A percentile compares a stretch with the other conserved stretches of the same genome.
Evolutionary conservation across 1,284 basidiomycete genomes (phyloP).

Genomic region (Microbotryum saponariae): DNA sequence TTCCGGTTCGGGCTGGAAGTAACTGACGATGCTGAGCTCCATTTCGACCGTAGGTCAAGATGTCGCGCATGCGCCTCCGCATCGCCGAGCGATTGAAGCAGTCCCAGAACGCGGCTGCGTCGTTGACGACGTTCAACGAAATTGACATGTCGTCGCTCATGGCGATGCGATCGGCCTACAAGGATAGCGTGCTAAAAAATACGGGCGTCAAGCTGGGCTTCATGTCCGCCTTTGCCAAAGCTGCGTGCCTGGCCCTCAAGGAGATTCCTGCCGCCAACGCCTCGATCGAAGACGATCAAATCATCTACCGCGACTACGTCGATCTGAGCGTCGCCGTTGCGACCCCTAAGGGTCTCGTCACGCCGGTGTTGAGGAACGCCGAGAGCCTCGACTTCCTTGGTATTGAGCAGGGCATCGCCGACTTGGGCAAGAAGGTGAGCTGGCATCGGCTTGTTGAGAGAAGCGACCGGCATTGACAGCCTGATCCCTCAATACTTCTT

Average conservation of each 20-base stretch:
- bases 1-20: background rate
- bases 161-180: slow-evolving; percentile 90
- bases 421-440: slow-evolving; percentile 77
- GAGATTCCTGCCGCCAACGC: slow-evolving; percentile 95
- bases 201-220: slow-evolving; percentile 96
- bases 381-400: slow-evolving; percentile 80
- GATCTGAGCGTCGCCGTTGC: slow-evolving; percentile 92
- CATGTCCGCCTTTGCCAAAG: slow-evolving; percentile 95
- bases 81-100: slow-evolving; percentile 97
- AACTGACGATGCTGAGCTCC: slow-evolving; percentile 3
- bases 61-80: slow-evolving; percentile 93
- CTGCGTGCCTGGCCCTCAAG: slow-evolving; percentile 73
- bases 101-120: slow-evolving; percentile 94
- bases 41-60: slow-evolving; percentile 62
- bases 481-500: background rate
- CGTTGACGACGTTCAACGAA: slow-evolving; percentile 98
- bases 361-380: slow-evolving; percentile 87
- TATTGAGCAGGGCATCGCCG: slow-evolving; percentile 86
- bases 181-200: slow-evolving; percentile 84
- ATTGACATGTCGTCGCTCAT: slow-evolving; percentile 97
- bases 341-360: slow-evolving; percentile 94
- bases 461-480: no score
- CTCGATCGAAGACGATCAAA: slow-evolving; percentile 83
- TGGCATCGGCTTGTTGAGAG: background rate
- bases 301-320: slow-evolving; percentile 91